A percentile compares a stretch with the other conserved stretches of the same genome.
phyloP scores from a whole-genome alignment of 495 filamentous ascomycete species.

The Coniosporium apollinis region DNA sequence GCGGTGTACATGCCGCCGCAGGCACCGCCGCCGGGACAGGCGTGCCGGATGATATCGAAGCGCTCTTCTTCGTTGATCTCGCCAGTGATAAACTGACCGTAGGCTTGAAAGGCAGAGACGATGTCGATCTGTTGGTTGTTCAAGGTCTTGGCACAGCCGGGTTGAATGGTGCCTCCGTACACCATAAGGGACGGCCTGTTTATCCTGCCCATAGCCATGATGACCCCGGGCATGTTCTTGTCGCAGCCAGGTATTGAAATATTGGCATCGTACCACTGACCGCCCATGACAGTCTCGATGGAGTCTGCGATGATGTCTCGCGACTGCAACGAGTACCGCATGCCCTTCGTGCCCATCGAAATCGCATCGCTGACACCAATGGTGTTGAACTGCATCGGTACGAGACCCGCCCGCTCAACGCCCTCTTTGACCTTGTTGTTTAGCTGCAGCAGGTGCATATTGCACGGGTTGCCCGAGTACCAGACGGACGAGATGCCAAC shows the following conservation, averaged over 20 bases:
- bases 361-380: constrained; percentile 83
- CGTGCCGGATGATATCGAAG: constrained; percentile 87
- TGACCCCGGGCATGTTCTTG: constrained; percentile 98
- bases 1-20: constrained; percentile 99
- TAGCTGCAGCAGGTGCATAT: constrained; percentile 92
- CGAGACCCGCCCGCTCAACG: constrained; percentile 49
- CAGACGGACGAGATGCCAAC: constrained; percentile 88
- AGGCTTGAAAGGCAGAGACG: constrained; percentile 93
- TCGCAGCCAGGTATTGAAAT: constrained; percentile 97
- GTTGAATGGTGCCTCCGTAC: constrained; percentile 88
- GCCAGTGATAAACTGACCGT: constrained; percentile 83
- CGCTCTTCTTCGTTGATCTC: constrained; percentile 82
- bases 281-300: constrained; percentile 97
- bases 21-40: constrained; percentile 82
- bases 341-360: constrained; percentile 68
- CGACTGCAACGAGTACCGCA: constrained; percentile 89
- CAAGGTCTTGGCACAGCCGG: constrained; percentile 60
- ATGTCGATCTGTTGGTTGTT: constrained; percentile 75
- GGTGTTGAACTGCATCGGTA: constrained; percentile 79
- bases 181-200: constrained; percentile 94
- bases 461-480: constrained; percentile 94
- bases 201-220: constrained; percentile 93
- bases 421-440: constrained; percentile 70
- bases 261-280: constrained; percentile 98
- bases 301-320: constrained; percentile 93